A percentile compares a stretch with the other conserved stretches of the same genome.
Conservation (phyloP, 2,329 filamentous ascomycete genomes). For the Chrysoporthe puriensis region DNA sequence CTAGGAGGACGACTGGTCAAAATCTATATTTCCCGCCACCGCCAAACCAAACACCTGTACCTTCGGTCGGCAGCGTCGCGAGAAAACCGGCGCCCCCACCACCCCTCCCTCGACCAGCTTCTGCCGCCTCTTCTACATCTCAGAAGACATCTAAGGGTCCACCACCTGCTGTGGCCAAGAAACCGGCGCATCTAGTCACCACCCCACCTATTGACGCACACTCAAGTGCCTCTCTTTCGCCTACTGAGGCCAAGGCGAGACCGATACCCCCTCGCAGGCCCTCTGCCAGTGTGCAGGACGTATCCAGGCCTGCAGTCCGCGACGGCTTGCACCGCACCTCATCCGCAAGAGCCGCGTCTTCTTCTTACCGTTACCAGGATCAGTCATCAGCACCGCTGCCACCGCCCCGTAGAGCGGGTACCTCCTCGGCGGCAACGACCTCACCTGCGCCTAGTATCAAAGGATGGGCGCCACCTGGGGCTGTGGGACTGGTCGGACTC, state of each 20-base stretch:
- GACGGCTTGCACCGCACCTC: slow-evolving; percentile 24
- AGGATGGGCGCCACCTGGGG: slow-evolving; percentile 27
- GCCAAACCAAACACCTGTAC: slow-evolving; percentile 26
- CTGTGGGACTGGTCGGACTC: slow-evolving; percentile 23
- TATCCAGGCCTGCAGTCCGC: slow-evolving; percentile 15
- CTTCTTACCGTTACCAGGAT: slow-evolving; percentile 8
- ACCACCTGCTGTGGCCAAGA: slow-evolving; percentile 64
- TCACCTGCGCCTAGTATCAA: slow-evolving; percentile 8
- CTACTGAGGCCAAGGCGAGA: slow-evolving; percentile 31
- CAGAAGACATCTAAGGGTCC: slow-evolving; percentile 42
- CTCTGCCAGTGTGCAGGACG: slow-evolving; percentile 24
- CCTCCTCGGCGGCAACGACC: slow-evolving; percentile 7
- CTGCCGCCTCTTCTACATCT: slow-evolving; percentile 43
- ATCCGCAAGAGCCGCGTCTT: slow-evolving; percentile 20
- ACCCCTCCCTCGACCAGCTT: slow-evolving; percentile 38
- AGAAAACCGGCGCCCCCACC: slow-evolving; percentile 35
- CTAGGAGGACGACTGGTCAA: slow-evolving; percentile 44
- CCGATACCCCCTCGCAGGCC: slow-evolving; percentile 36
- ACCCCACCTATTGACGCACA: slow-evolving; percentile 36
- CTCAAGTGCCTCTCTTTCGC: slow-evolving; percentile 24
- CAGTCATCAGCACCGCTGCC: slow-evolving; percentile 22
- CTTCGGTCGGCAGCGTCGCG: slow-evolving; percentile 30
- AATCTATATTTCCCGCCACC: slow-evolving; percentile 29
- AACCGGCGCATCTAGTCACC: slow-evolving; percentile 59
- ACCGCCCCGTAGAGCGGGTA: slow-evolving; percentile 28